Percentiles rank a stretch among this genome's conserved stretches.
These are phyloP conservation scores for Metschnikowia sp. DNA, from an alignment of 805 yeast genomes.

Conservation along the genomic window DNA sequence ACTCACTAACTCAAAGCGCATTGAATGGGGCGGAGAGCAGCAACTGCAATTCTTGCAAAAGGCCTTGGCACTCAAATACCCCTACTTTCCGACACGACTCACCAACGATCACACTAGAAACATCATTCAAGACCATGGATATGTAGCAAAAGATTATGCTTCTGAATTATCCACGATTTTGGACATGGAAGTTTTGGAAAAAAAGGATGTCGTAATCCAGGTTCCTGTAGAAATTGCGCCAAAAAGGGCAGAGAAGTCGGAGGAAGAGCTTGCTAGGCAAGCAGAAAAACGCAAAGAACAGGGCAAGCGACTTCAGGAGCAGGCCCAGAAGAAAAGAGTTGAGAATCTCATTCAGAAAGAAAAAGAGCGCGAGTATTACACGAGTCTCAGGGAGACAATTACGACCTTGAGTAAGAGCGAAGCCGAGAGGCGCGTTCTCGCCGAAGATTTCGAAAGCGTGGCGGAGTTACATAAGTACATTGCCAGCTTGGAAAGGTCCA, in stretches of 20 bases:
- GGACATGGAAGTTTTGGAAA: constrained; percentile 58
- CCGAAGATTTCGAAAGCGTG: constrained; percentile 77
- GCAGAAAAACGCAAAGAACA: constrained; percentile 80
- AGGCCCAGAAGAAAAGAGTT: constrained; percentile 78
- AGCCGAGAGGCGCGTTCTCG: constrained; percentile 51
- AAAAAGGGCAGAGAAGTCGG: constrained; percentile 57
- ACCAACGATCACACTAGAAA: constrained; percentile 59
- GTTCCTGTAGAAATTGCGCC: constrained; percentile 66
- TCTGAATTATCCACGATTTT: constrained; percentile 57
- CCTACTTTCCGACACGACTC: constrained; percentile 80
- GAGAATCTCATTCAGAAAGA: constrained; percentile 81
- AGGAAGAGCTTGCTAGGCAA: constrained; percentile 71
- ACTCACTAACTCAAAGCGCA: constrained; percentile 66
- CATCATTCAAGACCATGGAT: constrained; percentile 73
- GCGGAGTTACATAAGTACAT: constrained; percentile 68
- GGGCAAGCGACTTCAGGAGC: constrained; percentile 87
- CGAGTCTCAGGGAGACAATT: constrained; percentile 52
- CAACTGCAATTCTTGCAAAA: constrained; percentile 60
- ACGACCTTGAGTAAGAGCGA: constrained; percentile 50
- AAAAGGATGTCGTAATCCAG: constrained; percentile 73
- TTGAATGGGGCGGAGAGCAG: constrained; percentile 89
- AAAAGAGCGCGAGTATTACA: constrained; percentile 72
- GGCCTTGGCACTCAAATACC: constrained; percentile 77
- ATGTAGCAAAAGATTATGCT: constrained; percentile 65
- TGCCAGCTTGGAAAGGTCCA: constrained; percentile 58